These are phyloP conservation scores for Botryotinia narcissicola DNA, from an alignment of 2,329 filamentous ascomycete genomes.

Conservation along the genomic window DNA sequence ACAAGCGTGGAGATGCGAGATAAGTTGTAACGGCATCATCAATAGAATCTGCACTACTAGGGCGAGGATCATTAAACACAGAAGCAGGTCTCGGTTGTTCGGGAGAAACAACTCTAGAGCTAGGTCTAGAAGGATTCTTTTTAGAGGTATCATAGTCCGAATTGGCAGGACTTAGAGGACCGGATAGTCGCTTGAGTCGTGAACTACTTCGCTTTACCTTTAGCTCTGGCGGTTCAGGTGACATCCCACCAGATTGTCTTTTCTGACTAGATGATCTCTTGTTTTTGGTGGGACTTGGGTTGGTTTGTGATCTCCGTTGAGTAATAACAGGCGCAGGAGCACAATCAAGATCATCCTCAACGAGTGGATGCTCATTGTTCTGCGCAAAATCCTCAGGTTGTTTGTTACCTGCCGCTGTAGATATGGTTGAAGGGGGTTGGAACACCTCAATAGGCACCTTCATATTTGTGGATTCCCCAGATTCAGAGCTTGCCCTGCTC, in stretches of 20 bases:
- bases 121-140: slow-evolving; percentile 42
- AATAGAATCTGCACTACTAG: slow-evolving; percentile 78
- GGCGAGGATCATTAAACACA: slow-evolving; percentile 62
- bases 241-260: slow-evolving; percentile 49
- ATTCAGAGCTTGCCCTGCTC: slow-evolving; percentile 29
- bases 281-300: slow-evolving; percentile 42
- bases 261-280: slow-evolving; percentile 33
- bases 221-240: slow-evolving; percentile 48
- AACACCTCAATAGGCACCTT: slow-evolving; percentile 34
- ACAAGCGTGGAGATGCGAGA: slow-evolving; percentile 76
- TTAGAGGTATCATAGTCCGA: slow-evolving; percentile 38
- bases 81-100: slow-evolving; percentile 31
- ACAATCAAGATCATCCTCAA: slow-evolving; percentile 52
- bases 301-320: slow-evolving; percentile 50
- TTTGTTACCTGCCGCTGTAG: slow-evolving; percentile 29
- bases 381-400: slow-evolving; percentile 29
- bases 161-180: slow-evolving; percentile 41
- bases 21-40: slow-evolving; percentile 86
- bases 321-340: slow-evolving; percentile 69
- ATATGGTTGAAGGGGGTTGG: slow-evolving; percentile 36
- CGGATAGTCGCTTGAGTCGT: slow-evolving; percentile 57
- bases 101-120: slow-evolving; percentile 32
- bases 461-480: slow-evolving; percentile 36
- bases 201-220: slow-evolving; percentile 56
- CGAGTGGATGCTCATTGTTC: slow-evolving; percentile 22